Evolutionary conservation across 2,329 filamentous ascomycete genomes (phyloP).

Genomic region (Aspergillus flavus): DNA sequence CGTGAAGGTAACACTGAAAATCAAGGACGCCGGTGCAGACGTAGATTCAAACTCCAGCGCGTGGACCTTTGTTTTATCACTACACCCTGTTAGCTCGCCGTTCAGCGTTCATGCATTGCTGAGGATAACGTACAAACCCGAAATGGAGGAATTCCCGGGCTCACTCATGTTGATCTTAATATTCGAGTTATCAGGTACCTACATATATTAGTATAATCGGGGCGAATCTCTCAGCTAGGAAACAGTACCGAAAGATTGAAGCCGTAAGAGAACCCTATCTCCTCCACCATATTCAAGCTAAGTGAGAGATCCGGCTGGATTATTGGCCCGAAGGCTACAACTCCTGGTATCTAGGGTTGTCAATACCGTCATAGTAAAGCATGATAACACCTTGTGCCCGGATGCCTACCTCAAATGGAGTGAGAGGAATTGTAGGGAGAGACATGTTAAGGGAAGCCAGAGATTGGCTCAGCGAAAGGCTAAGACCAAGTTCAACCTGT

Average conservation of each 20-base stretch:
- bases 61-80: conserved; percentile 19
- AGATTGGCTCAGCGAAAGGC: conserved; percentile 13
- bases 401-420: conserved; percentile 23
- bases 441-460: conserved; percentile 19
- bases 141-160: conserved; percentile 28
- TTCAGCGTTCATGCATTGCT: not conserved
- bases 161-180: conserved; percentile 19
- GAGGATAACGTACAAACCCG: conserved; percentile 32
- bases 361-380: not conserved
- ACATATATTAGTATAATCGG: not conserved
- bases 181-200: conserved; percentile 22
- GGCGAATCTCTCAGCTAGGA: no score
- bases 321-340: conserved; percentile 22
- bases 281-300: conserved; percentile 12
- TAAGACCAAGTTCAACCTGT: conserved; percentile 23
- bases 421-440: conserved; percentile 23
- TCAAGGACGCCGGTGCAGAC: conserved; percentile 9
- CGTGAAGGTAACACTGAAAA: conserved; percentile 18
- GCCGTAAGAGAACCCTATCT: conserved; percentile 23
- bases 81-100: conserved; percentile 4
- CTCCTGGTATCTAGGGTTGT: conserved; percentile 21
- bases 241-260: conserved; percentile 22
- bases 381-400: not conserved
- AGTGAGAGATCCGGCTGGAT: conserved; percentile 17
- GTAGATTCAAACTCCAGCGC: conserved; percentile 22